These are phyloP conservation scores for Candida manassasensis DNA, from an alignment of 805 yeast genomes.

Conservation along the genomic window DNA sequence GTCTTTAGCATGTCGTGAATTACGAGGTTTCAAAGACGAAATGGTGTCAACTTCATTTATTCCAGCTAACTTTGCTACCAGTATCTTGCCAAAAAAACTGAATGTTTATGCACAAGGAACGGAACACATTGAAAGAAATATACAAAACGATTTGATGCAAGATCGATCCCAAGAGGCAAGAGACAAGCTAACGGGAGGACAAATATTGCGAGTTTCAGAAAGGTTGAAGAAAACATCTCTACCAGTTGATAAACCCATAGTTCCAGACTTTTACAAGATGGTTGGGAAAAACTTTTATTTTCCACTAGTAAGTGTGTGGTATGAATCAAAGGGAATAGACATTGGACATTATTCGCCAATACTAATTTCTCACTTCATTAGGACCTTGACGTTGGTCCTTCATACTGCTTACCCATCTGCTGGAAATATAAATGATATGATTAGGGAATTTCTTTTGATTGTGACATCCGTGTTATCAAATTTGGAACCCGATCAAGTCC, in stretches of 20 bases:
- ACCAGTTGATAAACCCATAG: conserved; percentile 14
- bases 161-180: conserved; percentile 27
- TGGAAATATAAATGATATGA: conserved; percentile 50
- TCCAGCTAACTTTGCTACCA: conserved; percentile 29
- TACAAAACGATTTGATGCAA: conserved; percentile 32
- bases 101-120: conserved; percentile 26
- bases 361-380: conserved; percentile 53
- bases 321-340: conserved; percentile 41
- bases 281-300: conserved; percentile 46
- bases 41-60: conserved; percentile 32
- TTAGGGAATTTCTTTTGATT: conserved; percentile 45
- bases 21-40: conserved; percentile 57
- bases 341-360: conserved; percentile 53
- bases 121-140: conserved; percentile 8
- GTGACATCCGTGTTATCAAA: conserved; percentile 17
- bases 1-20: conserved; percentile 68
- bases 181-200: conserved; percentile 35
- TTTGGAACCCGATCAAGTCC: conserved; percentile 24
- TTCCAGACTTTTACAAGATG: conserved; percentile 37
- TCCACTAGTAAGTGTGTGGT: conserved; percentile 53
- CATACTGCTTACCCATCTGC: conserved; percentile 57
- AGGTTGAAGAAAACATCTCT: conserved; percentile 18
- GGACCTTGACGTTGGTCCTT: conserved; percentile 53
- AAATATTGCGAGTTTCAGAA: conserved; percentile 39
- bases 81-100: conserved; percentile 48